Percentiles rank a stretch among this genome's conserved stretches.
Evolutionary conservation across 441 rosid genomes (phyloP).

Genomic region (Pelargonium fulgidum): DNA sequence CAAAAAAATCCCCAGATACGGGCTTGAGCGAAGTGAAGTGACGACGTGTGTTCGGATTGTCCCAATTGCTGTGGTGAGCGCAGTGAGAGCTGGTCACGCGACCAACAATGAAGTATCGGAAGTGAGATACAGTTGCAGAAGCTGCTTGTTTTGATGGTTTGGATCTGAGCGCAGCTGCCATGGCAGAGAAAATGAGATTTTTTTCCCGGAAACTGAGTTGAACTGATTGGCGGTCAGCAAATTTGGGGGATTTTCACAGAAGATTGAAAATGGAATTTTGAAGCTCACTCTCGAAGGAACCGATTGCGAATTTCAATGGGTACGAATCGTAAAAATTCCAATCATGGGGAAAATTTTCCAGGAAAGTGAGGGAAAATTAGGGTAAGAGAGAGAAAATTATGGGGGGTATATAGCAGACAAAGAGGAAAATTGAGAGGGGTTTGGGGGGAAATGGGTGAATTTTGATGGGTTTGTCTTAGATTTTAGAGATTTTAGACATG

Average conservation of each 20-base stretch:
- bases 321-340: not conserved
- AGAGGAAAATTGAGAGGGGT: conserved; percentile 13
- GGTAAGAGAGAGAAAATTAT: not conserved
- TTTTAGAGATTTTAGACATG: conserved; percentile 16
- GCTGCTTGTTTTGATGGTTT: conserved; percentile 50
- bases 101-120: conserved; percentile 53
- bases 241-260: not conserved
- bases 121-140: conserved; percentile 53
- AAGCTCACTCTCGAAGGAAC: not conserved
- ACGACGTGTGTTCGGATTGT: conserved; percentile 38
- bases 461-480: conserved; percentile 23
- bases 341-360: conserved; percentile 12
- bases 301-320: not conserved
- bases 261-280: not conserved
- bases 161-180: conserved; percentile 73
- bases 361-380: conserved; percentile 14
- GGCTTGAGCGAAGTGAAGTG: conserved; percentile 51
- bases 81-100: conserved; percentile 35
- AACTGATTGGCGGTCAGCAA: not conserved
- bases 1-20: conserved; percentile 46
- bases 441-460: conserved; percentile 18
- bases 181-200: conserved; percentile 16
- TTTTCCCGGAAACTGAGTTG: not conserved
- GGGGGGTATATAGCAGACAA: not conserved
- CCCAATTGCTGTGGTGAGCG: conserved; percentile 38